A percentile compares a stretch with the other conserved stretches of the same genome.
These are phyloP conservation scores for Eucalyptus erythrocorys DNA, from an alignment of 345 rosid species.

Conservation along the genomic window DNA sequence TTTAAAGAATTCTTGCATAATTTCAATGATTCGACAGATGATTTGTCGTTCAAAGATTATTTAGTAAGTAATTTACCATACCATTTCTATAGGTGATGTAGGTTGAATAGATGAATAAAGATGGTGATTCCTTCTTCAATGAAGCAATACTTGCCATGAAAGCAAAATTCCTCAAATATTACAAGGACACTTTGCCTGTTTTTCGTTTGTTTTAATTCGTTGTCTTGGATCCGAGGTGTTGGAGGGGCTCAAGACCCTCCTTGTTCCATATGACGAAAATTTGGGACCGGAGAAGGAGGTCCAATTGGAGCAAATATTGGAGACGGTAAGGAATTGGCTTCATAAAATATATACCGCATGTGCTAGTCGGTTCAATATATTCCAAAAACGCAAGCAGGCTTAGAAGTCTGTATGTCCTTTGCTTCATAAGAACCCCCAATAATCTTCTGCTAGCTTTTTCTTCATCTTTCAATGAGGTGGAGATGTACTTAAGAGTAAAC, in stretches of 20 bases:
- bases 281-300: background rate
- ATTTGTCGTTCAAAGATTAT: no score
- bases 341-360: background rate
- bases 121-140: background rate
- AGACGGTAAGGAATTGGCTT: background rate
- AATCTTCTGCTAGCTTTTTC: no score
- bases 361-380: no score
- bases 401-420: no score
- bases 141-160: background rate
- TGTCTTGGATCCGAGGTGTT: background rate
- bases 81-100: no score
- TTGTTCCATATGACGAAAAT: background rate
- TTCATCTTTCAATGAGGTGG: no score
- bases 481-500: no score
- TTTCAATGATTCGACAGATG: fast-evolving
- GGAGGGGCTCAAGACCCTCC: background rate
- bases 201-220: no score
- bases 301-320: background rate
- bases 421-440: no score
- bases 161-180: background rate
- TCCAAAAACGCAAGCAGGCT: no score
- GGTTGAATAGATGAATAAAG: background rate
- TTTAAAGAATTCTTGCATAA: fast-evolving
- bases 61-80: no score
- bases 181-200: background rate